Evolutionary conservation across 805 yeast species (phyloP).

Genomic region (Nakazawaea molendinolei): DNA sequence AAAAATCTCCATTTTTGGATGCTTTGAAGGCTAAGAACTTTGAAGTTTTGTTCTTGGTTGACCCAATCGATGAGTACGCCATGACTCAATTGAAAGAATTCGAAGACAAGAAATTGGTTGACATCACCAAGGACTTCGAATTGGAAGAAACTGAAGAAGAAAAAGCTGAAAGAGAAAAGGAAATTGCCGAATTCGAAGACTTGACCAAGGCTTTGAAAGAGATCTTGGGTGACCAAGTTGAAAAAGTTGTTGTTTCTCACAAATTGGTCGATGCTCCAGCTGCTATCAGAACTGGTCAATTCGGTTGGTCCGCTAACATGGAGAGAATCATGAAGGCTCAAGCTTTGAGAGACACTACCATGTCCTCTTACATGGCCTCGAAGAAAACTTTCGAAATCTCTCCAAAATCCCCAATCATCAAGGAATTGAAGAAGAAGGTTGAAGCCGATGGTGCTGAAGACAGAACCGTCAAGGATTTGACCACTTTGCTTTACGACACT

Average conservation of each 20-base stretch:
- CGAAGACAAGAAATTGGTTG: constrained; percentile 98
- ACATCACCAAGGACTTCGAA: constrained; percentile 98
- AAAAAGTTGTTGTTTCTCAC: constrained; percentile 97
- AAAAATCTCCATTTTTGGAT: constrained; percentile 98
- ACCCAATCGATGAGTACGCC: constrained; percentile 99
- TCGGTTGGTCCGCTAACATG: constrained; percentile 99
- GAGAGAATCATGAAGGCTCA: constrained; percentile 99
- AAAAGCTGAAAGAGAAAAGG: constrained; percentile 90
- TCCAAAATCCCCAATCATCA: constrained; percentile 92
- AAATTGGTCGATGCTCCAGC: constrained; percentile 98
- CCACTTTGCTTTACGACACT: constrained; percentile 94
- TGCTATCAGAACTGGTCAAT: constrained; percentile 99
- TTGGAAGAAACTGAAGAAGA: constrained; percentile 98
- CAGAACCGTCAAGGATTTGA: constrained; percentile 96
- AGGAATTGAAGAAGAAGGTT: constrained; percentile 93
- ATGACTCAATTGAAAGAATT: constrained; percentile 99
- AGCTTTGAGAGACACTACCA: constrained; percentile 96
- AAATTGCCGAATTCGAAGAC: constrained; percentile 85
- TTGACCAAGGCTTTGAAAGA: constrained; percentile 95
- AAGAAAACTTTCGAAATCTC: constrained; percentile 99
- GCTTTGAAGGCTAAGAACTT: constrained; percentile 97
- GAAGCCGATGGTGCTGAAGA: constrained; percentile 97
- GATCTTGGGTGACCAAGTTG: constrained; percentile 96
- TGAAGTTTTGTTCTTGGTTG: constrained; percentile 95
- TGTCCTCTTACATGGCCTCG: constrained; percentile 99